Evolutionary conservation across 805 yeast species (phyloP), one percentile per base, ranked within the genome.

Genomic region (Barnettozyma salicaria): DNA sequence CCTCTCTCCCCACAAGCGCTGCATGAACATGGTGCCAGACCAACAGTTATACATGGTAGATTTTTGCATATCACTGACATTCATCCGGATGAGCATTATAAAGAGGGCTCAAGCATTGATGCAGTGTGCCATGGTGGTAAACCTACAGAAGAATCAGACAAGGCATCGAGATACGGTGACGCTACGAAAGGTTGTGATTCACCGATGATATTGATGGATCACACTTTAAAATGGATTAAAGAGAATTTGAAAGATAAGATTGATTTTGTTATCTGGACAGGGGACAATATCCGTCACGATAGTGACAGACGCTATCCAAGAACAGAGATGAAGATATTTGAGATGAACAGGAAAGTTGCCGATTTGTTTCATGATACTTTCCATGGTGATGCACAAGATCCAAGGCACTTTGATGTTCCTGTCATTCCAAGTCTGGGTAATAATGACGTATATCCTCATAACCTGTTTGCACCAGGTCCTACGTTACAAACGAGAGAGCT

Each of bases 251-350:
- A 67, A 42, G 92, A 83, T 56, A 77, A 85, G 46, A 78, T 86
- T 33, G 96, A 86, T 56, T 86, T 86, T 59, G 79, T 86, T 10
- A 72, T 86, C 11, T 86, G 95, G 95, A 85, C 95, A 0, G 96
- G 96, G 22, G 96, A 86, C 59, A 86, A 85, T 50, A 74, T 83
- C 31, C 68, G 95, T 39, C 95, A 85, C 56, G 95, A 85, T 56
- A 82, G 80, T 50, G 95, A 85, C 59, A 65, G 94, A 53, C 55
- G 56, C 16, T 61, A 63, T 50, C 96, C 95, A 3, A 72, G 96
- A 63, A 74, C 84, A 1, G 94, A 85, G 51, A 51, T 53, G 40
- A 75, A 78, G 39, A 86, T 86, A 31, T 74, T 84, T 44, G 80
- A 78, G 10, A 69, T 79, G 75, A 85, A 85, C 53, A 67, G 70